Evolutionary conservation across 2,329 filamentous ascomycete genomes (phyloP).

Genomic region (Aspergillus aculeatinus): DNA sequence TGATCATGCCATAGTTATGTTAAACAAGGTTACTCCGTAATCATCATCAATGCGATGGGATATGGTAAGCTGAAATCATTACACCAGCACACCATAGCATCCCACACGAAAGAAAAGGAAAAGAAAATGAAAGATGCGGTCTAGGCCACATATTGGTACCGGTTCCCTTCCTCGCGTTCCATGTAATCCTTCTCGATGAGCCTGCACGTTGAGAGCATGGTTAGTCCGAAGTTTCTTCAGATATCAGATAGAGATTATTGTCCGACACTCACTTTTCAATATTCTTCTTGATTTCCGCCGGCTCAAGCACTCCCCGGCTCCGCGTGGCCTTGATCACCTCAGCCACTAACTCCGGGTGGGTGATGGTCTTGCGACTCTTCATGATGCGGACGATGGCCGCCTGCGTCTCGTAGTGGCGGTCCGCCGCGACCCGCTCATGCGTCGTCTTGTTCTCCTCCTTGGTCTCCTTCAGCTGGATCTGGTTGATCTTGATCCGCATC

Average conservation of each 20-base stretch:
- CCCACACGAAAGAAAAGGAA: not conserved
- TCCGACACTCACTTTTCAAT: slow-evolving; percentile 74
- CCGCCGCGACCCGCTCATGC: slow-evolving; percentile 82
- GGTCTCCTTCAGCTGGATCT: slow-evolving; percentile 95
- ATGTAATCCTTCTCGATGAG: slow-evolving; percentile 93
- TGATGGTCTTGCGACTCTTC: slow-evolving; percentile 88
- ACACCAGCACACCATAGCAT: not conserved
- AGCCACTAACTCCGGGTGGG: slow-evolving; percentile 80
- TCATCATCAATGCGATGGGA: not conserved
- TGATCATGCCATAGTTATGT: not conserved
- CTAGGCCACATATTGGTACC: slow-evolving; percentile 70
- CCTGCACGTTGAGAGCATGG: slow-evolving; percentile 45
- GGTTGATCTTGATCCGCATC: slow-evolving; percentile 95
- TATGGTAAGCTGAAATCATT: not conserved
- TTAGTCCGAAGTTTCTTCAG: not conserved
- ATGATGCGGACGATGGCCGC: slow-evolving; percentile 95
- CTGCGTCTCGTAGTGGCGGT: slow-evolving; percentile 94
- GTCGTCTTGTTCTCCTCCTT: slow-evolving; percentile 92
- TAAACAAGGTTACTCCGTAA: not conserved
- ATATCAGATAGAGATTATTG: too few species aligned
- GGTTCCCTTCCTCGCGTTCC: slow-evolving; percentile 69
- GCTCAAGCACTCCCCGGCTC: slow-evolving; percentile 79
- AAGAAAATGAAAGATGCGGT: not conserved
- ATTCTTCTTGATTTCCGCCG: slow-evolving; percentile 89
- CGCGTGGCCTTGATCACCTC: slow-evolving; percentile 92